Conservation (phyloP, 768 basidiomycete species). For the Mycena galopus region DNA sequence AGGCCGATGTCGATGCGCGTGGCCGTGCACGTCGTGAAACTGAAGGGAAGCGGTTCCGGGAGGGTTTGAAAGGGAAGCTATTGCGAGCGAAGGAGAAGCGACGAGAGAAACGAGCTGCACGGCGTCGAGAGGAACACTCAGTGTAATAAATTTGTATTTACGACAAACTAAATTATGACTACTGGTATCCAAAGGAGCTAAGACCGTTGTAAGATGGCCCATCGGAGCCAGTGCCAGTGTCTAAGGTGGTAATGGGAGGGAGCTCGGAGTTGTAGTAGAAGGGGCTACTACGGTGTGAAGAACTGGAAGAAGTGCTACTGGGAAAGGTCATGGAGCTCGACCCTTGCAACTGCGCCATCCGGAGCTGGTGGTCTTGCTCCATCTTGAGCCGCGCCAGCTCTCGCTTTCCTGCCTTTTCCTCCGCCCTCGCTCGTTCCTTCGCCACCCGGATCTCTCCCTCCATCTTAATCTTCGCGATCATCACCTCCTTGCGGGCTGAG, state of each 20-base stretch:
- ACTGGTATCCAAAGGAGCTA: not conserved
- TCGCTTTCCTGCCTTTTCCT: not conserved
- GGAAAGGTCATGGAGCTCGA: not conserved
- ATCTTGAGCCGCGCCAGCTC: slow-evolving; percentile 41
- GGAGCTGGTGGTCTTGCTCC: slow-evolving; percentile 44
- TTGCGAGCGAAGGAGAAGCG: slow-evolving; percentile 2
- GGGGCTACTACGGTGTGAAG: not conserved
- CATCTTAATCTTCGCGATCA: not conserved
- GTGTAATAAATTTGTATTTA: not conserved
- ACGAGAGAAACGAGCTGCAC: not conserved
- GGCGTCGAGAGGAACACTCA: not conserved
- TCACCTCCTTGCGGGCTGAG: not conserved
- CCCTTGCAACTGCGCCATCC: slow-evolving; percentile 5
- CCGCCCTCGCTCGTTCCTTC: not conserved
- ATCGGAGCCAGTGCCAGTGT: too few relatives aligned
- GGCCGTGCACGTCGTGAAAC: not conserved
- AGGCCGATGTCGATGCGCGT: not conserved
- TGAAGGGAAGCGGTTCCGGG: not conserved
- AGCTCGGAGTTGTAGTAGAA: not conserved
- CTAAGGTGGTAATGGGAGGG: too few relatives aligned
- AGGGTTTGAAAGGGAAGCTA: not conserved
- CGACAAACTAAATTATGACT: not conserved
- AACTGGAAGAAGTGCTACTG: not conserved
- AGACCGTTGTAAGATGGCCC: not conserved
- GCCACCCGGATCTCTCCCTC: not conserved